Percentiles rank a stretch among this genome's conserved stretches.
phyloP scores from a whole-genome alignment of 2,329 filamentous ascomycete species.

The Sporothrix variecibatus region DNA sequence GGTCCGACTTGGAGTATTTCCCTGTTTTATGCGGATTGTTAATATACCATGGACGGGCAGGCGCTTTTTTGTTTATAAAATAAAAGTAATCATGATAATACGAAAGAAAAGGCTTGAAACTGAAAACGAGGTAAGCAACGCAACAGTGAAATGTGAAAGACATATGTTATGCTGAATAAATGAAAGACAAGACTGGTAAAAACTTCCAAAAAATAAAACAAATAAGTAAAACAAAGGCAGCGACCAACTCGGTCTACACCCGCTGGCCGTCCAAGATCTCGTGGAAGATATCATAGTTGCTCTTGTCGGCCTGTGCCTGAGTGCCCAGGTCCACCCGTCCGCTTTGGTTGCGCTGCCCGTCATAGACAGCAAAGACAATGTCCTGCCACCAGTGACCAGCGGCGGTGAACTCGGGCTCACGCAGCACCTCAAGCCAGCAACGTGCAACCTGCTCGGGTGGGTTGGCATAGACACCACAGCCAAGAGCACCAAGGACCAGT shows the following conservation, averaged over 20 bases:
- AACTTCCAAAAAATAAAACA: neutral
- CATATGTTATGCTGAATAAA: too few species aligned
- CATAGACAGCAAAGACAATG: constrained; percentile 65
- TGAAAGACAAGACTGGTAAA: neutral
- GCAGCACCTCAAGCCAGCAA: constrained; percentile 63
- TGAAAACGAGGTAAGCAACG: too few species aligned
- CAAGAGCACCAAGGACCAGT: constrained; percentile 68
- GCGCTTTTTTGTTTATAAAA: neutral
- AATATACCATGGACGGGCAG: neutral
- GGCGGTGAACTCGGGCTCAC: constrained; percentile 58
- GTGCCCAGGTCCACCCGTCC: constrained; percentile 20
- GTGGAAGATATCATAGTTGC: constrained; percentile 56
- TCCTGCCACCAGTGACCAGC: constrained; percentile 63
- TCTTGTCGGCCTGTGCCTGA: constrained; percentile 38
- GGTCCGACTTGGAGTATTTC: neutral
- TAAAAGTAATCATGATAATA: neutral
- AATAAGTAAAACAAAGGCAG: neutral
- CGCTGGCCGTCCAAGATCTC: constrained; percentile 43
- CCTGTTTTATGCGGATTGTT: neutral
- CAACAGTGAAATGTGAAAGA: too few species aligned
- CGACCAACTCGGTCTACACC: constrained; percentile 31
- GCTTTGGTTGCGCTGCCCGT: constrained; percentile 36
- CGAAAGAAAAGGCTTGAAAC: too few species aligned
- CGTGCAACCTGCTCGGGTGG: constrained; percentile 61
- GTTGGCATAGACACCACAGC: constrained; percentile 68